phyloP scores from a whole-genome alignment of 1,284 basidiomycete species.

The Coriolopsis trogii region DNA sequence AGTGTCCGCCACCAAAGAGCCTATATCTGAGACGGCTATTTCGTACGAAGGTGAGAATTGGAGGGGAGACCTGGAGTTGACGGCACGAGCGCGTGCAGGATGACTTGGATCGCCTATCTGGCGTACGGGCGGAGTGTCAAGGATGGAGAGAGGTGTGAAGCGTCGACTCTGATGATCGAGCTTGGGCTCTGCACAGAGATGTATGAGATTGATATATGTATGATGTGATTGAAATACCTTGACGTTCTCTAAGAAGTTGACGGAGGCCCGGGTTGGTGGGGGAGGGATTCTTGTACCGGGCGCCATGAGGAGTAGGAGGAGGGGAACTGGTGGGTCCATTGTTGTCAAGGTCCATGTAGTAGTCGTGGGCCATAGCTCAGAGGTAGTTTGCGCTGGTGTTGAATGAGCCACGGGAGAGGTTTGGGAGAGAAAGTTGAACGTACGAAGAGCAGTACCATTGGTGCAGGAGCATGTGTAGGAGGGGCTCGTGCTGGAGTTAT shows the following conservation, averaged over 20 bases:
- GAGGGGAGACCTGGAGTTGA: no score
- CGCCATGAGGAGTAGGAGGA: no score
- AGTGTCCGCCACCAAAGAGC: no score
- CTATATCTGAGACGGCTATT: no score
- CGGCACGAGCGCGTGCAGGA: not conserved
- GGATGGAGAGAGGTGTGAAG: no score
- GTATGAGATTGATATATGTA: no score
- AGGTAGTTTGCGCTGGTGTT: not conserved
- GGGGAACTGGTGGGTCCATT: not conserved
- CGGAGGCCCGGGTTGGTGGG: not conserved
- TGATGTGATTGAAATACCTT: not conserved
- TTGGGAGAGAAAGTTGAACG: not conserved
- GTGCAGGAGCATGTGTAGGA: no score
- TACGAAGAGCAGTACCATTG: no score
- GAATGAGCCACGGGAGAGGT: not conserved
- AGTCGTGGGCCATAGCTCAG: not conserved
- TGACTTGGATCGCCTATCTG: constrained; percentile 4
- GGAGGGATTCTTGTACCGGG: not conserved
- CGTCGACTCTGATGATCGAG: no score
- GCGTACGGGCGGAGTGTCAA: not conserved
- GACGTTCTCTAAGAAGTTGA: not conserved
- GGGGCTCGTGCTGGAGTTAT: no score
- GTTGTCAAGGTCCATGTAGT: constrained; percentile 1
- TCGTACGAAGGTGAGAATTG: no score
- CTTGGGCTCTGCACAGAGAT: no score